These are phyloP conservation scores for Phytophthora pinifolia DNA, from an alignment of 352 stramenopile genomes.

Conservation along the genomic window DNA sequence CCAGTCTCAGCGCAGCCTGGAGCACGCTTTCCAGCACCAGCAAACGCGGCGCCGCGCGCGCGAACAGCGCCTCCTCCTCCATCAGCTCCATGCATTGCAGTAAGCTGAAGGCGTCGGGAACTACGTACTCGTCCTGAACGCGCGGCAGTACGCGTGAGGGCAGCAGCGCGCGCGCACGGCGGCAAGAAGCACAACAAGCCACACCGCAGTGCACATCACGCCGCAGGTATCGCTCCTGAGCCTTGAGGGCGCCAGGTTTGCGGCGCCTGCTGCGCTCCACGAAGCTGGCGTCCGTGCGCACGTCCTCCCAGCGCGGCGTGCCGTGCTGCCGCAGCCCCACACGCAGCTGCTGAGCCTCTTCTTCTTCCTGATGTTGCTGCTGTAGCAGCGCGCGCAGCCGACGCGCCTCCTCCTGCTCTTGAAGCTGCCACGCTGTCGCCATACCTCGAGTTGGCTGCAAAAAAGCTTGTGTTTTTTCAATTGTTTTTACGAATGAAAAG, in stretches of 20 bases:
- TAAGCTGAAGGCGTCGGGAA: constrained; percentile 71
- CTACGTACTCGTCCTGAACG: constrained; percentile 50
- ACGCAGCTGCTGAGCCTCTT: constrained; percentile 20
- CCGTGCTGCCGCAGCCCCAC: constrained; percentile 30
- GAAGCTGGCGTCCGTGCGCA: constrained; percentile 64
- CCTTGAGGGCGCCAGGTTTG: constrained; percentile 70
- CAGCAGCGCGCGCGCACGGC: constrained; percentile 20
- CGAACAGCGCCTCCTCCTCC: constrained; percentile 59
- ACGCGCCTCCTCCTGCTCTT: constrained; percentile 35
- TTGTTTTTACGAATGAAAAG: too few relatives aligned
- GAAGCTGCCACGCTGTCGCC: constrained; percentile 35
- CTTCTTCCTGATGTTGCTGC: constrained; percentile 31
- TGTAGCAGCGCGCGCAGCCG: constrained; percentile 16
- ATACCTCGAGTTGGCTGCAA: too few relatives aligned
- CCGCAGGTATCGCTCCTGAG: constrained; percentile 71
- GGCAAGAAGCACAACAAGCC: constrained; percentile 44
- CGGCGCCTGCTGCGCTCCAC: constrained; percentile 73
- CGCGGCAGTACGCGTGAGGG: constrained; percentile 34
- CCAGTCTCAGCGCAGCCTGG: constrained; percentile 61
- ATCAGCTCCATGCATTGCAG: constrained; percentile 81
- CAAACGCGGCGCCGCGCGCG: constrained; percentile 35
- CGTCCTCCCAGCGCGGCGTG: constrained; percentile 42
- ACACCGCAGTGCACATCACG: constrained; percentile 75
- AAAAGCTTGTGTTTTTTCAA: too few relatives aligned
- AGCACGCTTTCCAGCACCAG: constrained; percentile 77